phyloP scores from a whole-genome alignment of 768 basidiomycete species.

The Steccherinum ochraceum region DNA sequence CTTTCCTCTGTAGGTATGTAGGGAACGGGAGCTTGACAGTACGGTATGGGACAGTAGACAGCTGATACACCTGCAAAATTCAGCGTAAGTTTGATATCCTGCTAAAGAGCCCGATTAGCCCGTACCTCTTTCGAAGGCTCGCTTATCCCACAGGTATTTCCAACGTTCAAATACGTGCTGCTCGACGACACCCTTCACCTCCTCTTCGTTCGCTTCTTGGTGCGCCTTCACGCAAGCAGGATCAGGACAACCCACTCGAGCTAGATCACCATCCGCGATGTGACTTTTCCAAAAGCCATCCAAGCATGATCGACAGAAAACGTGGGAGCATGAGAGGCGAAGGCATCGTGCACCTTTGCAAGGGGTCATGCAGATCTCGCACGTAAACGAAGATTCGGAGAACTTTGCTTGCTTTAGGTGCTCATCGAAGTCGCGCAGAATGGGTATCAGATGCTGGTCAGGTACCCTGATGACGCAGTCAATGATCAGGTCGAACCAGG shows the following conservation, averaged over 20 bases:
- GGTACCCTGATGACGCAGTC: too few species aligned
- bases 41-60: constrained; percentile 71
- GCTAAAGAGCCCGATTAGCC: neutral
- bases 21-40: constrained; percentile 77
- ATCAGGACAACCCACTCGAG: constrained; percentile 75
- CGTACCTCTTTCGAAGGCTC: constrained; percentile 62
- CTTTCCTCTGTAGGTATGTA: constrained; percentile 44
- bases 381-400: constrained; percentile 56
- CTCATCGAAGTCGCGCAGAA: constrained; percentile 47
- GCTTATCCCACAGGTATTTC: constrained; percentile 72
- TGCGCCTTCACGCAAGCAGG: constrained; percentile 63
- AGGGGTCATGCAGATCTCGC: constrained; percentile 69
- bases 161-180: constrained; percentile 63
- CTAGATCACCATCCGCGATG: constrained; percentile 73
- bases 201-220: constrained; percentile 58
- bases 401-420: constrained; percentile 47
- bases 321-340: constrained; percentile 63
- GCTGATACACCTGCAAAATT: constrained; percentile 63
- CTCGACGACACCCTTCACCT: constrained; percentile 65
- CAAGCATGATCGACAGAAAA: constrained; percentile 81
- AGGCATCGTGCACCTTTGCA: constrained; percentile 74
- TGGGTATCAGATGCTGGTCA: too few species aligned
- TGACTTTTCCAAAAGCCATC: constrained; percentile 77
- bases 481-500: too few species aligned
- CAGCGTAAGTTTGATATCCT: too few species aligned